Evolutionary conservation across 345 rosid species (phyloP), one percentile per base, ranked within the genome.

Genomic region (Lepidium didymum): DNA sequence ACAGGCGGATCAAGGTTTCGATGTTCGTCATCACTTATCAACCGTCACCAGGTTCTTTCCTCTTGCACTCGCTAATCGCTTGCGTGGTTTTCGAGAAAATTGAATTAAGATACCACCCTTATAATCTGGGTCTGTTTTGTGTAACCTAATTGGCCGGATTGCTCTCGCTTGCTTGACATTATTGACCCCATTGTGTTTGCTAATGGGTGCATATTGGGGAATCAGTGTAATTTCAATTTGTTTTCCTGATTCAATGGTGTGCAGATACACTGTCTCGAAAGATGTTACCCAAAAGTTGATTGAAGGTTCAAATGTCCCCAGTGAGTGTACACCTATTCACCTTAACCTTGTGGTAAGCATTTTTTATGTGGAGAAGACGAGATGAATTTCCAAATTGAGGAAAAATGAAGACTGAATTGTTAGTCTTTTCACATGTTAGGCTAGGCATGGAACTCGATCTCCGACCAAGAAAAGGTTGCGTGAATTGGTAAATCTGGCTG

Each of bases 371-470:
- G 18, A 56, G 36, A 6, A 44, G 12, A 4, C 38, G 21, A 1
- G 3, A 5, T 33, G 19, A 15, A 5, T 51, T 6, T 25, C 5
- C 11, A 4, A 57, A 41, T 36, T 43, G 18, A 1, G 37, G 38
- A 21, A 45, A 64, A 25, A 7, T 68, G 34, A 21, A 33, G 46
- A 62, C 16, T 56, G 36, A 62, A 10, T 19, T 58, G 13, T 21
- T 55, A 37, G 7, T 3, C 25, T 69, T 49, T 56, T 10, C 7
- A 35, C 62, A 42, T 36, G 7, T 71, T 57, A 94, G 99, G 92
- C 96, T 75, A 86, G 99, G 74, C 99, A 91, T 59, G 97, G 99
- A 45, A 89, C 99, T 71, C 97, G 96, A 52, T 80, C 96, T 59
- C 99, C 99, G 3, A 89, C 97, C n/a, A 86, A 84, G 80, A 91